phyloP scores from a whole-genome alignment of 495 filamentous ascomycete species.

The Aspergillus campestris region DNA sequence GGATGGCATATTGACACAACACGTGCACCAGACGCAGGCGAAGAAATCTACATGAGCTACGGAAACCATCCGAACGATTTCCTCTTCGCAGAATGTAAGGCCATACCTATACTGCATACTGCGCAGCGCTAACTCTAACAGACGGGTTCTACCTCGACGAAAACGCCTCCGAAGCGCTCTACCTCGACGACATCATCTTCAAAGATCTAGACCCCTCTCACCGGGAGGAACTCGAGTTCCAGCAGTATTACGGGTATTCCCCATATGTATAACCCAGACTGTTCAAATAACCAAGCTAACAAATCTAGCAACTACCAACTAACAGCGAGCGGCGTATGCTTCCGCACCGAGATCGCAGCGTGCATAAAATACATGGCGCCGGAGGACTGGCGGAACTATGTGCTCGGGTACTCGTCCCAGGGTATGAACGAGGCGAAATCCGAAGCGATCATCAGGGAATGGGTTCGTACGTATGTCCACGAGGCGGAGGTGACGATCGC shows the following conservation, averaged over 20 bases:
- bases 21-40: conserved; percentile 36
- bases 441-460: conserved; percentile 27
- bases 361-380: conserved; percentile 41
- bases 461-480: conserved; percentile 29
- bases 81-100: conserved; percentile 63
- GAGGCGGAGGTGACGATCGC: conserved; percentile 30
- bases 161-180: conserved; percentile 60
- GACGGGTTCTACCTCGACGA: conserved; percentile 65
- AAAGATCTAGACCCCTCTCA: conserved; percentile 37
- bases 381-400: conserved; percentile 37
- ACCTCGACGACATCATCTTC: conserved; percentile 61
- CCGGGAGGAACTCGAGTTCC: conserved; percentile 43
- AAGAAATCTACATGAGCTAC: conserved; percentile 76
- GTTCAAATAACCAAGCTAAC: conserved; percentile 2
- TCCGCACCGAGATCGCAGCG: conserved; percentile 65
- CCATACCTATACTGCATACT: not conserved
- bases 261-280: not conserved
- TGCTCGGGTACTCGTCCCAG: conserved; percentile 29
- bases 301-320: conserved; percentile 50
- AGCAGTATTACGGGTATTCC: conserved; percentile 53
- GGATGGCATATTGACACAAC: not conserved
- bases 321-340: conserved; percentile 52
- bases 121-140: conserved; percentile 11
- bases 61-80: conserved; percentile 76
- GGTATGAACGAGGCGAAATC: conserved; percentile 26